phyloP scores from a whole-genome alignment of 768 basidiomycete species.

The Collybia nuda region DNA sequence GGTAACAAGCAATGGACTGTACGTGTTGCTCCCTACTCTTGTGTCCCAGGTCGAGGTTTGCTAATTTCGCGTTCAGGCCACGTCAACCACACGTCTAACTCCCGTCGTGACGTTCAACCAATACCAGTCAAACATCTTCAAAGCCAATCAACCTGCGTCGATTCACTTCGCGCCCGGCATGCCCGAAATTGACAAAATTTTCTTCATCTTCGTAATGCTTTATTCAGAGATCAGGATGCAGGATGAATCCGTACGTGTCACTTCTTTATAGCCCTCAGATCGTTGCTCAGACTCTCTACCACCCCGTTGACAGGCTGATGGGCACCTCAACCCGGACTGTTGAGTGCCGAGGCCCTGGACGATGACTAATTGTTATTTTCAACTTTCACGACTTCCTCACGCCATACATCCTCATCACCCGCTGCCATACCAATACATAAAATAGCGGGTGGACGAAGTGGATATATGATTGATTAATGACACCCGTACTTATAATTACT shows the following conservation, averaged over 20 bases:
- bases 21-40: neutral
- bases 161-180: slow-evolving; percentile 4
- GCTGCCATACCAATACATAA: too few relatives aligned
- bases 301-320: too few relatives aligned
- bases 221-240: slow-evolving; percentile 11
- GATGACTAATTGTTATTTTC: too few relatives aligned
- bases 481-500: too few relatives aligned
- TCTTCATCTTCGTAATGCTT: slow-evolving; percentile 9
- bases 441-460: too few relatives aligned
- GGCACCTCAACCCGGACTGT: too few relatives aligned
- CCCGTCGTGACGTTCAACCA: slow-evolving; percentile 9
- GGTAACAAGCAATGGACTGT: slow-evolving; percentile 11
- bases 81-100: neutral
- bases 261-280: too few relatives aligned
- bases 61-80: neutral
- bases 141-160: slow-evolving; percentile 3
- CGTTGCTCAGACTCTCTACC: too few relatives aligned
- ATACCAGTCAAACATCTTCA: slow-evolving; percentile 7
- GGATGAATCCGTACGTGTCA: slow-evolving; percentile 7
- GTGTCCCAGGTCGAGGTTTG: neutral
- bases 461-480: too few relatives aligned
- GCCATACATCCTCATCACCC: too few relatives aligned
- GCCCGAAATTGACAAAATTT: slow-evolving; percentile 3
- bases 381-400: too few relatives aligned
- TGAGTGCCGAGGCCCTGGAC: too few relatives aligned